A percentile compares a stretch with the other conserved stretches of the same genome.
Evolutionary conservation across 2,329 filamentous ascomycete genomes (phyloP).

Genomic region (Fusarium humuli): DNA sequence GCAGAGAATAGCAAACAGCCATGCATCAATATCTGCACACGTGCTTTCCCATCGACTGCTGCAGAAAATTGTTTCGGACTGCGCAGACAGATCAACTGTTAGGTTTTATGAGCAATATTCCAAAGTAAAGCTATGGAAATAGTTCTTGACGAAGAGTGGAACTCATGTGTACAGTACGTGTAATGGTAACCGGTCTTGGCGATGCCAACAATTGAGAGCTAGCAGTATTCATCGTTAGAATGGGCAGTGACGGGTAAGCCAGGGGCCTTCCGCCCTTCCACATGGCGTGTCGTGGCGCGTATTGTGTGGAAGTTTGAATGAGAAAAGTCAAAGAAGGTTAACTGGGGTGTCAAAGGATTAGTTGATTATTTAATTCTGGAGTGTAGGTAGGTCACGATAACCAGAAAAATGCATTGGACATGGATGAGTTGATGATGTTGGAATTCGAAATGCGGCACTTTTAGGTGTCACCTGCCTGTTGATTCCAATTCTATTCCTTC

Average conservation of each 20-base stretch:
- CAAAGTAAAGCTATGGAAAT: neutral
- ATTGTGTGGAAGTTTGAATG: constrained; percentile 26
- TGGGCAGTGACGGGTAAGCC: constrained; percentile 18
- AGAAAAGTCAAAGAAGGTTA: constrained; percentile 11
- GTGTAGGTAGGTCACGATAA: neutral
- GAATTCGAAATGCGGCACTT: constrained; percentile 4
- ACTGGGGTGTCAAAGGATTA: neutral
- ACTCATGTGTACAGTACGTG: neutral
- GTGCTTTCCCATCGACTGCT: constrained; percentile 5
- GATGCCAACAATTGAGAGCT: constrained; percentile 16
- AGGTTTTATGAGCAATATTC: neutral
- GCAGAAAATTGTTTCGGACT: neutral
- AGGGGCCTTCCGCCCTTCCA: constrained; percentile 35
- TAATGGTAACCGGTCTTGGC: constrained; percentile 11
- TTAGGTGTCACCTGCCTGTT: neutral
- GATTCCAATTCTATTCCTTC: neutral
- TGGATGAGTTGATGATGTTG: neutral
- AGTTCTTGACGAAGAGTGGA: neutral
- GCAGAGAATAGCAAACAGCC: constrained; percentile 2
- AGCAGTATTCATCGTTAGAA: constrained; percentile 13
- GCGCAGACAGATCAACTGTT: neutral
- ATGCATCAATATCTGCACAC: constrained; percentile 20
- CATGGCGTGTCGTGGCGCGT: constrained; percentile 24
- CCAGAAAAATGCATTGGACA: neutral
- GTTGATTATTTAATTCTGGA: neutral